Base-by-base conservation (phyloP, 805 yeast genomes). In the Zygosaccharomyces pseudorouxii region DNA sequence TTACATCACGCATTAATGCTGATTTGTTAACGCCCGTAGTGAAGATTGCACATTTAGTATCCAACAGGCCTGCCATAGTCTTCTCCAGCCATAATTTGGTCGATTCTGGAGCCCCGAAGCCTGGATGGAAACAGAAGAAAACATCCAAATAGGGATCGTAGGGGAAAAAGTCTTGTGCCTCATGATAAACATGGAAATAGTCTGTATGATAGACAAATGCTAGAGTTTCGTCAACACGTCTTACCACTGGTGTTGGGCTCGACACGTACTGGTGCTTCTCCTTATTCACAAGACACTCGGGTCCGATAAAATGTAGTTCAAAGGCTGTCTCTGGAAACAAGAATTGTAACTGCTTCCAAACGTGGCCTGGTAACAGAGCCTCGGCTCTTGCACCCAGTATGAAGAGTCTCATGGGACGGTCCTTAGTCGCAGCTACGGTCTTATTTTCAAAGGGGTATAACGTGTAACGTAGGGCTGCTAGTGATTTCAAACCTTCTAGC, bases 41-140 rank as follows among this genome's bases (percentile, higher is more conserved):
- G 67, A 84, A 89, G 22, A 93, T 74, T 1, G 96, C 87, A 73
- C 99, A 93, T 69, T 93, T 93, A 42, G 96, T 84, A 55, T 93
- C 98, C 54, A 93, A 73, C 55, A 93, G 72, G 3, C 92, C 97
- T 46, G 89, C 89, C 56, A 93, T 71, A 0, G 96, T 76, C 65
- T 87, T 84, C 54, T 79, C 79, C 95, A 96, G 86, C 97, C 98
- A 92, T 62, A 81, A 79, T 50, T 84, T 83, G 65, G 79, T 76
- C 19, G 83, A 74, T 60, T 88, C 96, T 11, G 87, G 86, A 6
- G 93, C 85, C 16, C 88, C 83, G 62, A 89, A 79, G 36, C 97
- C 97, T 3, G 99, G 98, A 67, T 92, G 98, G 85, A 92, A 93
- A 46, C 87, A 75, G 78, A 89, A 89, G 70, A 93, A 93, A 23